These are phyloP conservation scores for Pinus taeda DNA, from an alignment of 75 land plant genomes.

Conservation along the genomic window DNA sequence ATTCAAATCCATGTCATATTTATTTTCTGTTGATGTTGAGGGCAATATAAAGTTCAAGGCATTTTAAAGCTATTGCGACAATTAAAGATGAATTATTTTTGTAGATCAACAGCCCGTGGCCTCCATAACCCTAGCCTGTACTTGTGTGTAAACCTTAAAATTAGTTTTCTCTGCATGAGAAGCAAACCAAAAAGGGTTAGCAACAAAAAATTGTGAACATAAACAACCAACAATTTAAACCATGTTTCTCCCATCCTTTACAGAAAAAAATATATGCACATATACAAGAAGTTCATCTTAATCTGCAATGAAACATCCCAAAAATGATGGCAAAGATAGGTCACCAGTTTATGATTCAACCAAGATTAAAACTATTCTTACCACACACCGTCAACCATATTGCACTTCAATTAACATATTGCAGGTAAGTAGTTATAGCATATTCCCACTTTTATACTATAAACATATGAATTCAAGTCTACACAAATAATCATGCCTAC, in stretches of 20 bases:
- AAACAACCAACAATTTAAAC: not conserved
- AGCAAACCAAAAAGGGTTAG: constrained; percentile 6
- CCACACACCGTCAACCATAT: not conserved
- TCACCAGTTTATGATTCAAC: no score
- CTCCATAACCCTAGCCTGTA: constrained; percentile 82
- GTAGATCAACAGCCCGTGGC: constrained; percentile 33
- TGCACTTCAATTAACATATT: not conserved
- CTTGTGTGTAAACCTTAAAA: constrained; percentile 63
- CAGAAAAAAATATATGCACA: not conserved
- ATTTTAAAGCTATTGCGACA: not conserved
- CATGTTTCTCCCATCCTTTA: not conserved
- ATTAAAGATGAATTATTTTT: not conserved
- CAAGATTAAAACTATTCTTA: not conserved
- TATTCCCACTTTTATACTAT: not conserved
- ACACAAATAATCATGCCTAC: not conserved
- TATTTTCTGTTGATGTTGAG: not conserved
- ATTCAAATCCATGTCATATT: not conserved
- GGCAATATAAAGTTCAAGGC: not conserved
- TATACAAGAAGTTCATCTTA: not conserved
- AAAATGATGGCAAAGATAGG: not conserved
- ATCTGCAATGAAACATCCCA: not conserved
- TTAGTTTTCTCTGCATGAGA: constrained; percentile 74
- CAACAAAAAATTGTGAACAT: not conserved
- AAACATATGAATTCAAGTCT: not conserved
- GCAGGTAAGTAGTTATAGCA: not conserved